phyloP scores from a whole-genome alignment of 2,329 filamentous ascomycete species.

The Thelonectria rubi region DNA sequence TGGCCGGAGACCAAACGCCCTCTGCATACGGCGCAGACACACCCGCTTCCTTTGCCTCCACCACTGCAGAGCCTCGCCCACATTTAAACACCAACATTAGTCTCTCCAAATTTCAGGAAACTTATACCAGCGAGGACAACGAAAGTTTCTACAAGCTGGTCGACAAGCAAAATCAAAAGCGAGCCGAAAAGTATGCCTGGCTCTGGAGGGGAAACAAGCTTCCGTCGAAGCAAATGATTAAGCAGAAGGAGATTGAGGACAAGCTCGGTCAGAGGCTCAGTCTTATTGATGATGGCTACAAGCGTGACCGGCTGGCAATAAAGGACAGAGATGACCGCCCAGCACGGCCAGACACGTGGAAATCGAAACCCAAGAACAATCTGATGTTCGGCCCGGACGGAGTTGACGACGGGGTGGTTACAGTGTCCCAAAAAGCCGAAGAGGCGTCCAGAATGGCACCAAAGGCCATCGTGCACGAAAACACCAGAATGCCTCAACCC shows the following conservation, averaged over 20 bases:
- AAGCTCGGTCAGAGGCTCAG: constrained; percentile 57
- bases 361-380: constrained; percentile 76
- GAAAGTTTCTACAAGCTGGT: constrained; percentile 94
- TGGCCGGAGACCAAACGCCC: constrained; percentile 64
- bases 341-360: constrained; percentile 81
- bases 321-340: constrained; percentile 75
- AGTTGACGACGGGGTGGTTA: constrained; percentile 67
- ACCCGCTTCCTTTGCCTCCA: constrained; percentile 66
- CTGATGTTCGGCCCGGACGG: constrained; percentile 86
- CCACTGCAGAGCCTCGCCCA: constrained; percentile 51
- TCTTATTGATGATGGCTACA: constrained; percentile 65
- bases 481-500: constrained; percentile 77
- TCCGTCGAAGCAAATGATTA: constrained; percentile 79
- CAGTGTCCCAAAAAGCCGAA: constrained; percentile 74
- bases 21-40: constrained; percentile 77
- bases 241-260: constrained; percentile 69
- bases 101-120: constrained; percentile 85
- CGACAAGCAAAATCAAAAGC: constrained; percentile 88
- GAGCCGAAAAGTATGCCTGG: constrained; percentile 86
- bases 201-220: constrained; percentile 90
- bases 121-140: constrained; percentile 97
- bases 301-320: constrained; percentile 68
- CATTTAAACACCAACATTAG: constrained; percentile 80
- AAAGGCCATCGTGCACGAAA: constrained; percentile 80
- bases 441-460: constrained; percentile 76